Percentiles rank a stretch among this genome's conserved stretches.
phyloP scores from a whole-genome alignment of 2,329 filamentous ascomycete genomes.

The Sarocladiaceae sp. region DNA sequence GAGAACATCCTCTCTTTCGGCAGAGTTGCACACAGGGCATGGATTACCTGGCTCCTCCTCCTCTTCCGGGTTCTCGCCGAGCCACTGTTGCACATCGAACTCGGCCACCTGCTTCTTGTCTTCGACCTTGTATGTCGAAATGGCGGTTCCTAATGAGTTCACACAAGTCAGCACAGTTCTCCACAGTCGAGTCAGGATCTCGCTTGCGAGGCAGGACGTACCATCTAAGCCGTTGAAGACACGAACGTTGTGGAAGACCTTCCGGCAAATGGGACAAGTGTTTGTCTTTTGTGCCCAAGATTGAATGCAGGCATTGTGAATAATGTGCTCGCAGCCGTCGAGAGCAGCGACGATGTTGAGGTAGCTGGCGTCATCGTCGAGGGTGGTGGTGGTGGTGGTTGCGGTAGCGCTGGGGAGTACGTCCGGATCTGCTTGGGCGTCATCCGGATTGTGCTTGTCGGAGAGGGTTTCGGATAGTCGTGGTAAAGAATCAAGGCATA shows the following conservation, averaged over 20 bases:
- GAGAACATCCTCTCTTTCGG: conserved; percentile 76
- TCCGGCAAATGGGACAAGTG: conserved; percentile 94
- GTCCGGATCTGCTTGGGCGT: too few species aligned
- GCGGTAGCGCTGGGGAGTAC: too few species aligned
- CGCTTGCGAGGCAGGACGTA: too few species aligned
- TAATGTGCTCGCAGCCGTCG: conserved; percentile 77
- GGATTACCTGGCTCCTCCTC: conserved; percentile 63
- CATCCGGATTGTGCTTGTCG: conserved; percentile 14
- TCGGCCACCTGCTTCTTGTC: conserved; percentile 88
- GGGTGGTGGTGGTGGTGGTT: conserved; percentile 18
- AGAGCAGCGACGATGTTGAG: conserved; percentile 50
- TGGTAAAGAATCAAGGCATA: conserved; percentile 58
- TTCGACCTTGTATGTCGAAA: conserved; percentile 60
- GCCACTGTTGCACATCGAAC: conserved; percentile 69
- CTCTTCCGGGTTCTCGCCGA: conserved; percentile 65
- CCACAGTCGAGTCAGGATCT: too few species aligned
- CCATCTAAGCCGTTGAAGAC: conserved; percentile 75
- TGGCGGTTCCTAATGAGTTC: conserved; percentile 39
- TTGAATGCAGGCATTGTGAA: conserved; percentile 88
- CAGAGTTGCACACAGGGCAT: conserved; percentile 77
- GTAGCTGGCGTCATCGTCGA: conserved; percentile 18
- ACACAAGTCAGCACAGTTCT: not conserved
- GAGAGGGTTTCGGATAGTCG: conserved; percentile 23
- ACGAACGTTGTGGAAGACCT: conserved; percentile 83
- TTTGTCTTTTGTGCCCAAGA: conserved; percentile 97